phyloP scores from a whole-genome alignment of 2,329 filamentous ascomycete species.

The Grosmannia huntii region DNA sequence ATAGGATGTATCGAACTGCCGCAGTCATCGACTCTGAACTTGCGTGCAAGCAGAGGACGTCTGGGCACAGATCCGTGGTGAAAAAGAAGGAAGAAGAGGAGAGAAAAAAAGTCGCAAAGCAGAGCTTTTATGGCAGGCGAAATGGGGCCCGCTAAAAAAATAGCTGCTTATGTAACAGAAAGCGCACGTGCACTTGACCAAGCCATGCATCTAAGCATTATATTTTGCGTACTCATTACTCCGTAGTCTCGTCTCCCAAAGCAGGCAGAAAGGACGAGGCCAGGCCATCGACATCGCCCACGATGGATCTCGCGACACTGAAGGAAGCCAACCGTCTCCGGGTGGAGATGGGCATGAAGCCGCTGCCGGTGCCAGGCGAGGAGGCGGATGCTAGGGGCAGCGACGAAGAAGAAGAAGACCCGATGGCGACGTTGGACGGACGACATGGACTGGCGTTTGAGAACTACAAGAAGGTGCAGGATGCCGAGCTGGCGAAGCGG shows the following conservation, averaged over 20 bases:
- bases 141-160: slow-evolving; percentile 1
- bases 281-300: slow-evolving; percentile 10
- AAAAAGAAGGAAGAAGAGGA: slow-evolving; percentile 19
- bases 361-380: slow-evolving; percentile 67
- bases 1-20: slow-evolving; percentile 72
- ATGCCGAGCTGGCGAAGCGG: slow-evolving; percentile 63
- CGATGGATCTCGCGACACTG: slow-evolving; percentile 60
- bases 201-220: neutral
- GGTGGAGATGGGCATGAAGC: slow-evolving; percentile 77
- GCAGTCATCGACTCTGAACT: slow-evolving; percentile 64
- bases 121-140: slow-evolving; percentile 5
- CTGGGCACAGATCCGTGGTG: slow-evolving; percentile 75
- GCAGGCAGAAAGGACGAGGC: no score
- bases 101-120: slow-evolving; percentile 21
- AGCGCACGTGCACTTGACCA: neutral
- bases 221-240: no score
- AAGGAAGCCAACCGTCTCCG: slow-evolving; percentile 92
- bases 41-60: slow-evolving; percentile 51
- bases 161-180: neutral
- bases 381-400: slow-evolving; percentile 15
- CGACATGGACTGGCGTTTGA: slow-evolving; percentile 60
- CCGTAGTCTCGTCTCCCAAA: neutral
- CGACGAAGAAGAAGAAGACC: slow-evolving; percentile 50
- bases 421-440: slow-evolving; percentile 71
- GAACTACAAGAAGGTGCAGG: slow-evolving; percentile 54